Conservation (phyloP, 805 yeast species). For the Torulaspora microellipsoides region DNA sequence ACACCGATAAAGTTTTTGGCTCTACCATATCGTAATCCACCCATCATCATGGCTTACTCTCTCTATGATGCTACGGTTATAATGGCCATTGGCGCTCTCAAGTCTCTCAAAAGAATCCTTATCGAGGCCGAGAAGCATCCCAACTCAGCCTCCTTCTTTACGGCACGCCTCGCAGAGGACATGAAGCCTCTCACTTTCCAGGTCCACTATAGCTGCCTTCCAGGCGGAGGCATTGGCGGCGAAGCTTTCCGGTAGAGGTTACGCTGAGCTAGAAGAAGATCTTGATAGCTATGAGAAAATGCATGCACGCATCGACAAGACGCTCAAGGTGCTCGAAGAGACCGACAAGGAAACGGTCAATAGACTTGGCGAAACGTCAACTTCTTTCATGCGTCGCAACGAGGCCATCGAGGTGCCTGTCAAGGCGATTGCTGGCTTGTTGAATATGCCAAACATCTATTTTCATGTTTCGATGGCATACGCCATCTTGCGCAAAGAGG, state of each 20-base stretch:
- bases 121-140: neutral
- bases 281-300: neutral
- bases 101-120: no score
- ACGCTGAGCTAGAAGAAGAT: neutral
- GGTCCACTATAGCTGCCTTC: neutral
- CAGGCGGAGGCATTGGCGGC: neutral
- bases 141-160: neutral
- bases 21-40: no score
- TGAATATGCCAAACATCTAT: no score
- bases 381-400: no score
- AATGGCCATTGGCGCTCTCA: no score
- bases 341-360: neutral
- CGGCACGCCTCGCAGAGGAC: neutral
- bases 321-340: neutral
- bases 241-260: neutral
- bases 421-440: no score
- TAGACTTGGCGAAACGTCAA: neutral
- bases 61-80: no score
- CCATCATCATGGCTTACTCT: no score
- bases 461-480: no score
- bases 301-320: neutral
- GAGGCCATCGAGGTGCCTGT: no score
- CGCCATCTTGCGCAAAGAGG: no score
- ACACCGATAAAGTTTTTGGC: no score
- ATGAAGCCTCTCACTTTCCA: neutral